Conservation (phyloP, 139 green algal species). For the Nannochloris sp. region DNA sequence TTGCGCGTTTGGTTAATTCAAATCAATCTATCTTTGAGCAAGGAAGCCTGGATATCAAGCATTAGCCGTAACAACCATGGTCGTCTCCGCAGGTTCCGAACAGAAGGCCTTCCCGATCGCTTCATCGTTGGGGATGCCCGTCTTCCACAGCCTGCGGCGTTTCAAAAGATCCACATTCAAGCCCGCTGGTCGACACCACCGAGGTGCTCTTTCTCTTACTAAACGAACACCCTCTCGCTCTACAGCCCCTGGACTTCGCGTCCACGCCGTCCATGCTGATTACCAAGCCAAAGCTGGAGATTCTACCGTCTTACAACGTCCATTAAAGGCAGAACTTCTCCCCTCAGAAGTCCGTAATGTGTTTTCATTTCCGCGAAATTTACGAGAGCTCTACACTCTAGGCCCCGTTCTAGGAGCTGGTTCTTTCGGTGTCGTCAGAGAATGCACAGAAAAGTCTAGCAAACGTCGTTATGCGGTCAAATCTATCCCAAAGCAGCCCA, state of each 20-base stretch:
- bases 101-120: too few relatives aligned
- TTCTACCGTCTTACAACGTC: conserved; percentile 55
- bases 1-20: too few relatives aligned
- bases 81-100: too few relatives aligned
- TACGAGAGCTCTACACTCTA: conserved; percentile 58
- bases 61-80: too few relatives aligned
- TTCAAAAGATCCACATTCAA: too few relatives aligned
- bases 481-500: conserved; percentile 77
- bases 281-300: conserved; percentile 64
- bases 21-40: too few relatives aligned
- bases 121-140: background rate
- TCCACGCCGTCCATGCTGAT: conserved; percentile 33
- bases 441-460: conserved; percentile 46
- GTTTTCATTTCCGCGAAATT: conserved; percentile 61
- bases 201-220: background rate
- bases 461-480: conserved; percentile 67
- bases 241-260: background rate
- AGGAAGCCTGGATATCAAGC: too few relatives aligned
- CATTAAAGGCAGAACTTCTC: conserved; percentile 55
- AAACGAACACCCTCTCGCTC: background rate
- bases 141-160: too few relatives aligned
- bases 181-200: background rate
- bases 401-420: conserved; percentile 76
- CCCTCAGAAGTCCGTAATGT: conserved; percentile 57
- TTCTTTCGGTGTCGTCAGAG: conserved; percentile 82